phyloP scores from a whole-genome alignment of 78 protist species.

The Bodo saltans region DNA sequence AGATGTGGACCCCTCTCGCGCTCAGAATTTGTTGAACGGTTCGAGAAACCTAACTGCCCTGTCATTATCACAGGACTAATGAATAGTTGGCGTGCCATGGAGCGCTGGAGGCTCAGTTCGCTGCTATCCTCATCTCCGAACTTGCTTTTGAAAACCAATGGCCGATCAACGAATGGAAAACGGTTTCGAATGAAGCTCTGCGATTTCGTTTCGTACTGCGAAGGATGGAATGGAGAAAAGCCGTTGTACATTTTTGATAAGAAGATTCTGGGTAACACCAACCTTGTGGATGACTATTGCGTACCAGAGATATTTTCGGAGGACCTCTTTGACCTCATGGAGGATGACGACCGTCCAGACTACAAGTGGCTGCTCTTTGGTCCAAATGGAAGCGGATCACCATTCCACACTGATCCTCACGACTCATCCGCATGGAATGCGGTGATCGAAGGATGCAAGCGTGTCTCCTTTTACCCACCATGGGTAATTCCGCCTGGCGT shows the following conservation, averaged over 20 bases:
- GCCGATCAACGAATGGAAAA: not conserved
- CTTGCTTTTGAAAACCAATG: not conserved
- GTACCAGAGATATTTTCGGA: not conserved
- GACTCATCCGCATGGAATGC: constrained; percentile 11
- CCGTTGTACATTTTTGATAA: constrained; percentile 30
- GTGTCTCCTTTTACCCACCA: constrained; percentile 19
- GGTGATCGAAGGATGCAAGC: constrained; percentile 8
- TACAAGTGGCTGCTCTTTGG: constrained; percentile 19
- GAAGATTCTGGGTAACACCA: not conserved
- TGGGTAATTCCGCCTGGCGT: constrained; percentile 25
- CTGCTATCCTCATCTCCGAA: not conserved
- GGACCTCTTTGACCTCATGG: constrained; percentile 12
- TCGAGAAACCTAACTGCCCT: not conserved
- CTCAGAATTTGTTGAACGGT: not conserved
- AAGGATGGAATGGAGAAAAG: not conserved
- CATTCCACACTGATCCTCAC: constrained; percentile 23
- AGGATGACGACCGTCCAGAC: constrained; percentile 12
- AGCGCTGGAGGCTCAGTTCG: not conserved
- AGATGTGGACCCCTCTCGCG: not conserved
- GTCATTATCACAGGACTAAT: not conserved
- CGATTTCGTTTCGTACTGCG: not conserved
- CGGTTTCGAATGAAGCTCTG: not conserved
- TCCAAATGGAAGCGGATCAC: constrained; percentile 2
- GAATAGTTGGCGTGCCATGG: not conserved
- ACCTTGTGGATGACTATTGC: not conserved